Percentiles rank a stretch among this genome's conserved stretches.
Evolutionary conservation across 768 basidiomycete genomes (phyloP).

Genomic region (Rhodotorula paludigena): DNA sequence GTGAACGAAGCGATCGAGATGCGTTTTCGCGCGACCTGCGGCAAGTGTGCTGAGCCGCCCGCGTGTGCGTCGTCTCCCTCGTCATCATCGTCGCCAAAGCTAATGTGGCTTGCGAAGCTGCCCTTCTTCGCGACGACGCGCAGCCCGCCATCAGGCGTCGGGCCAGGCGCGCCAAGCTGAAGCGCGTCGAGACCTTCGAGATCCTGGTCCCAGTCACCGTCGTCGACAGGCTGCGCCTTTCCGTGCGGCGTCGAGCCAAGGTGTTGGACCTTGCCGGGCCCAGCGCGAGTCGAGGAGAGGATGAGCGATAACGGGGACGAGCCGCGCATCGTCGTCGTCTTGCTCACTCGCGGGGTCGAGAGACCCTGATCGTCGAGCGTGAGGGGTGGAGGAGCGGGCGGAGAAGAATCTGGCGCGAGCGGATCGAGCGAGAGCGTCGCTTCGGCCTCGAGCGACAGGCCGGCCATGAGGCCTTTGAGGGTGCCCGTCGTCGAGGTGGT

Average conservation of each 20-base stretch:
- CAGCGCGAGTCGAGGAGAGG: background rate
- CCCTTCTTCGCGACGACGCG: conserved; percentile 16
- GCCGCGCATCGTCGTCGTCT: conserved; percentile 22
- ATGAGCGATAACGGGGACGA: conserved; percentile 25
- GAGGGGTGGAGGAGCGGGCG: background rate
- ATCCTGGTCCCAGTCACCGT: conserved; percentile 38
- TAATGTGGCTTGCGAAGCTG: conserved; percentile 32
- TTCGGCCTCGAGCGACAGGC: conserved; percentile 9
- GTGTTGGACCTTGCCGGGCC: conserved; percentile 13
- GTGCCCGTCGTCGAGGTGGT: conserved; percentile 13
- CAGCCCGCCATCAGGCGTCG: background rate
- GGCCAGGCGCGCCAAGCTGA: background rate
- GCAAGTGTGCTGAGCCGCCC: background rate
- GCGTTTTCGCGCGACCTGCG: background rate
- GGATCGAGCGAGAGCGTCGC: conserved; percentile 2
- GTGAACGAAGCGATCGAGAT: conserved; percentile 15
- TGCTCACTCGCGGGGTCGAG: background rate
- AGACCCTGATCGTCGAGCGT: too few relatives aligned
- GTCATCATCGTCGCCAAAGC: conserved; percentile 16
- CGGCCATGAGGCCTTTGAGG: conserved; percentile 9
- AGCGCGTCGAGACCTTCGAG: conserved; percentile 22
- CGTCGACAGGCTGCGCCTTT: conserved; percentile 3
- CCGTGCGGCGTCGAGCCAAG: conserved; percentile 27
- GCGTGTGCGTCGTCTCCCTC: background rate
- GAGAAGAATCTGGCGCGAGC: too few relatives aligned